Percentiles rank a stretch among this genome's conserved stretches.
These are phyloP conservation scores for Cercis canadensis DNA, from an alignment of 306 rosid species.

Conservation along the genomic window DNA sequence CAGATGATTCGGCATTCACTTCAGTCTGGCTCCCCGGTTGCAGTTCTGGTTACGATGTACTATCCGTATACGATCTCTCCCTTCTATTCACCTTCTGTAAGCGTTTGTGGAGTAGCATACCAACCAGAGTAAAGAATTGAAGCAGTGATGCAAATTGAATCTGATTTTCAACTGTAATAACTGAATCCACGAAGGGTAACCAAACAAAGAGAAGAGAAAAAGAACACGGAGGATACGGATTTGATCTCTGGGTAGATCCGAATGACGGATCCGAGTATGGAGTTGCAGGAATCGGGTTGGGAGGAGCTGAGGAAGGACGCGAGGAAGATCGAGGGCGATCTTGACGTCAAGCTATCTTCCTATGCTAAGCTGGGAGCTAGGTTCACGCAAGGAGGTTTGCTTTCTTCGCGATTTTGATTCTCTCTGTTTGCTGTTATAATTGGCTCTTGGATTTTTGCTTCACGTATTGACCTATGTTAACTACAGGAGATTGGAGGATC, in stretches of 20 bases:
- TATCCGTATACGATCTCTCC: slow-evolving; percentile 14
- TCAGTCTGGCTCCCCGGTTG: too few species aligned
- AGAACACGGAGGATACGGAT: slow-evolving; percentile 36
- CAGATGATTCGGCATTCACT: too few species aligned
- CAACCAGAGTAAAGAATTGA: background rate
- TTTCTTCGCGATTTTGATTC: background rate
- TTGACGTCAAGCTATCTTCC: slow-evolving; percentile 95
- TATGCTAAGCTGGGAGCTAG: slow-evolving; percentile 89
- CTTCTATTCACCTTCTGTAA: background rate
- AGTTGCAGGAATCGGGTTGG: slow-evolving; percentile 99
- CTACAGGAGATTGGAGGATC: background rate
- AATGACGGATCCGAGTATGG: slow-evolving; percentile 75
- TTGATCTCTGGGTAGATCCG: slow-evolving; percentile 46
- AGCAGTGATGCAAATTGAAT: background rate
- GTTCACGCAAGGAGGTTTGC: slow-evolving; percentile 85
- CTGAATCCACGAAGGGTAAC: slow-evolving; percentile 36
- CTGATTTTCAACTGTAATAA: slow-evolving; percentile 43
- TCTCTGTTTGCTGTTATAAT: background rate
- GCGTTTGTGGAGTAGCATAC: background rate
- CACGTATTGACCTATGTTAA: background rate
- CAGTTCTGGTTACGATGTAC: background rate
- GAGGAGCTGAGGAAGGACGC: slow-evolving; percentile 96
- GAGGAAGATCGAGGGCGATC: slow-evolving; percentile 97
- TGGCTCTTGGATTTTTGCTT: background rate
- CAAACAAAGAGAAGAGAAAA: background rate